Percentiles rank a stretch among this genome's conserved stretches.
Conservation (phyloP, 1,284 basidiomycete genomes). For the Ceratorhiza oryzae-sativae region DNA sequence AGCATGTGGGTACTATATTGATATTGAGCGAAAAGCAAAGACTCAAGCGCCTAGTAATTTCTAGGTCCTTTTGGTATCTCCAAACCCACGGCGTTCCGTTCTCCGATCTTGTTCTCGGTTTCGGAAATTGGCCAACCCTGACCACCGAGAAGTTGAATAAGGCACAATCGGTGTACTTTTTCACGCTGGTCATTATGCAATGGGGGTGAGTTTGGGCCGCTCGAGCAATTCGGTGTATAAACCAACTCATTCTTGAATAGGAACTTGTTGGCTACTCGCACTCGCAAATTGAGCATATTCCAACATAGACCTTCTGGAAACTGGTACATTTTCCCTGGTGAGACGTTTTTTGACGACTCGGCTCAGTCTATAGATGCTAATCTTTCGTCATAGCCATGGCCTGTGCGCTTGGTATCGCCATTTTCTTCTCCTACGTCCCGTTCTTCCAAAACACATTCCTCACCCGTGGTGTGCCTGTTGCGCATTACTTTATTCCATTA, state of each 20-base stretch:
- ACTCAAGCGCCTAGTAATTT: neutral
- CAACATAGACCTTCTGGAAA: slow-evolving; percentile 57
- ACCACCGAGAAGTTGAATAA: slow-evolving; percentile 54
- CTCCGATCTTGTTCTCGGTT: slow-evolving; percentile 60
- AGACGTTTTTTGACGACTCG: neutral
- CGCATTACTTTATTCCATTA: slow-evolving; percentile 60
- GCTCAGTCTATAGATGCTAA: neutral
- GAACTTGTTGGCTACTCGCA: slow-evolving; percentile 60
- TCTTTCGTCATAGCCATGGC: slow-evolving; percentile 50
- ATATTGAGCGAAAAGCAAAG: slow-evolving; percentile 45
- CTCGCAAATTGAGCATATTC: slow-evolving; percentile 59
- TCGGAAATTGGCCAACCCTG: slow-evolving; percentile 55
- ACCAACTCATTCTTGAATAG: slow-evolving; percentile 46
- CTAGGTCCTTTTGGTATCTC: slow-evolving; percentile 62
- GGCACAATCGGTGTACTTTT: slow-evolving; percentile 62
- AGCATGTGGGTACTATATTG: slow-evolving; percentile 52
- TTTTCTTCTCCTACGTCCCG: slow-evolving; percentile 64
- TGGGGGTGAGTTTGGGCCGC: slow-evolving; percentile 55
- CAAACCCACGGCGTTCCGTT: slow-evolving; percentile 63
- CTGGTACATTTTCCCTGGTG: slow-evolving; percentile 55
- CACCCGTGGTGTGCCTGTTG: slow-evolving; percentile 60
- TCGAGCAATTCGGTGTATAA: neutral
- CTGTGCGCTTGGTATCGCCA: slow-evolving; percentile 55
- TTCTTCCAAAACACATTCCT: slow-evolving; percentile 65
- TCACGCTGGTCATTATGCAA: slow-evolving; percentile 73